Conservation (phyloP, 2,329 filamentous ascomycete species). For the Sclerotinia sclerotiorum region DNA sequence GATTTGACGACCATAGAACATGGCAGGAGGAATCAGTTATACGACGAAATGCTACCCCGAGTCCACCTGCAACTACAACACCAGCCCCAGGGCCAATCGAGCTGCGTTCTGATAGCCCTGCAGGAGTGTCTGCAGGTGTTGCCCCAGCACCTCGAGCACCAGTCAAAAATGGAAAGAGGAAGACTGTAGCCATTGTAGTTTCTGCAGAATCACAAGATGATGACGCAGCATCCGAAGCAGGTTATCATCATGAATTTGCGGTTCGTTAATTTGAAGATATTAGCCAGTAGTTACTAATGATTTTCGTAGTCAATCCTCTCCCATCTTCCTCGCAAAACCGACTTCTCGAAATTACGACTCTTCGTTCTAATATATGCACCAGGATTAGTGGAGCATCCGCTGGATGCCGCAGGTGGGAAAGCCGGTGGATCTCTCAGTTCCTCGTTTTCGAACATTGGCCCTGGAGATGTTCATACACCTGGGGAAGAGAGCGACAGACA, state of each 20-base stretch:
- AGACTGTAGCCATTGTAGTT: constrained; percentile 84
- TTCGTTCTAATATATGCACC: constrained; percentile 91
- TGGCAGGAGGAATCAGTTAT: constrained; percentile 90
- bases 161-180: constrained; percentile 49
- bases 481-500: constrained; percentile 62
- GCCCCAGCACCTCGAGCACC: constrained; percentile 29
- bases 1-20: constrained; percentile 81
- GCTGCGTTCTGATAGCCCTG: constrained; percentile 31
- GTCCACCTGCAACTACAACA: constrained; percentile 39
- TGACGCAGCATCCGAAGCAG: constrained; percentile 58
- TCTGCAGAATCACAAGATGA: constrained; percentile 70
- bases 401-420: constrained; percentile 55
- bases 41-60: constrained; percentile 50
- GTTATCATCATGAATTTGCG: constrained; percentile 73
- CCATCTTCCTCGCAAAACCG: constrained; percentile 75
- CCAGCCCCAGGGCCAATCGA: constrained; percentile 35
- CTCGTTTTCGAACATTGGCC: constrained; percentile 84
- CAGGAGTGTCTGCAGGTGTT: constrained; percentile 34
- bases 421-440: constrained; percentile 68
- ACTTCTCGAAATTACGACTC: constrained; percentile 71
- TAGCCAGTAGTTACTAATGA: constrained; percentile 17
- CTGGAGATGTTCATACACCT: constrained; percentile 68
- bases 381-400: constrained; percentile 64
- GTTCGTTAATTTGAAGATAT: constrained; percentile 53
- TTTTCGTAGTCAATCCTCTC: constrained; percentile 75